These are phyloP conservation scores for Globisporangium iwayamae DNA, from an alignment of 352 stramenopile species.

Conservation along the genomic window DNA sequence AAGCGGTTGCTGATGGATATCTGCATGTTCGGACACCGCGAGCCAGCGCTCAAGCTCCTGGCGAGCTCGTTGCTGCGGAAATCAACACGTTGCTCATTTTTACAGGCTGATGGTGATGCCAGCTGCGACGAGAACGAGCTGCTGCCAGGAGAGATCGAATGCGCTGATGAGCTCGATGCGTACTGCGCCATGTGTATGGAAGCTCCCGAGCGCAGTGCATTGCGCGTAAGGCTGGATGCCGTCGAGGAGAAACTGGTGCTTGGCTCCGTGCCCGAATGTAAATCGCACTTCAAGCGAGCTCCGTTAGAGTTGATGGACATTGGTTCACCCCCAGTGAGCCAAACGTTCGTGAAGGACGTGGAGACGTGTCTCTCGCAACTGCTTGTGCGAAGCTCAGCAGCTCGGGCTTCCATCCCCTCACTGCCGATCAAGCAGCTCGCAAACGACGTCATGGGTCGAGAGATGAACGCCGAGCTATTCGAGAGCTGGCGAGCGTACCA, in stretches of 20 bases:
- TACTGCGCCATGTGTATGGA: slow-evolving; percentile 7
- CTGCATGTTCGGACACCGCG: slow-evolving; percentile 27
- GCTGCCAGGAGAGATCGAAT: background rate
- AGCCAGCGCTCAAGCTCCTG: slow-evolving; percentile 36
- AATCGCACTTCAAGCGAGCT: background rate
- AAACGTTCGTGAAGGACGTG: slow-evolving; percentile 16
- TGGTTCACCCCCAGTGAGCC: slow-evolving; percentile 9
- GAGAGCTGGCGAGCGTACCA: slow-evolving; percentile 42
- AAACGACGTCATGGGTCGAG: slow-evolving; percentile 26
- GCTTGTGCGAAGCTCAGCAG: background rate
- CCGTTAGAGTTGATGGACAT: slow-evolving; percentile 1
- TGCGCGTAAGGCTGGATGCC: slow-evolving; percentile 18
- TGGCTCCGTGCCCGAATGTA: slow-evolving; percentile 1
- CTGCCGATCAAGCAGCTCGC: slow-evolving; percentile 24
- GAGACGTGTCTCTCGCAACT: slow-evolving; percentile 15
- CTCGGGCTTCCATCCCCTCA: background rate
- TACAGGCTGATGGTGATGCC: slow-evolving; percentile 18
- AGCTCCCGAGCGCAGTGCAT: slow-evolving; percentile 15
- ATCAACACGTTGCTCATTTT: slow-evolving; percentile 24
- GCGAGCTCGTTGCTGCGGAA: slow-evolving; percentile 22
- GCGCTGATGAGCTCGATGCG: slow-evolving; percentile 18
- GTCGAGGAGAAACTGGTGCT: slow-evolving; percentile 14
- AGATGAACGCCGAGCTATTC: slow-evolving; percentile 38
- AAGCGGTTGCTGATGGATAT: slow-evolving; percentile 22
- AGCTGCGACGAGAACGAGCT: too few relatives aligned